Percentiles rank a stretch among this genome's conserved stretches.
These are phyloP conservation scores for Linaria vulgaris DNA, from an alignment of 257 asterid species.

Conservation along the genomic window DNA sequence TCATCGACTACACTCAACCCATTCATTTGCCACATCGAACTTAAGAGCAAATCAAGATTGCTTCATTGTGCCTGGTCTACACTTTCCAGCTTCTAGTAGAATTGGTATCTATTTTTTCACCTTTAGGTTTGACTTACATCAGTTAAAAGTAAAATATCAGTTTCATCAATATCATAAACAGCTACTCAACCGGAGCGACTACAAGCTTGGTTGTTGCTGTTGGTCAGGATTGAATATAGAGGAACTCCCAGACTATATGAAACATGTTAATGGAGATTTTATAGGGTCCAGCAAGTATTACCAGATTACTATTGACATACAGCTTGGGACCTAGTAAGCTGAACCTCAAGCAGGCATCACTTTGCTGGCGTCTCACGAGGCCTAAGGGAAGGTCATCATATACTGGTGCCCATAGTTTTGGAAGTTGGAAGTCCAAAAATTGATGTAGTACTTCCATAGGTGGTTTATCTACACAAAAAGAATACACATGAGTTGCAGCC, in stretches of 20 bases:
- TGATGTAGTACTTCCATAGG: constrained; percentile 43
- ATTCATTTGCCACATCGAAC: too few species aligned
- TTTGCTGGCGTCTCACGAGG: constrained; percentile 32
- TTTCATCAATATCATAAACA: too few species aligned
- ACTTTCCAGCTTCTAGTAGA: too few species aligned
- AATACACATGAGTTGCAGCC: background rate
- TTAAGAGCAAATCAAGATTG: too few species aligned
- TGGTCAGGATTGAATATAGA: too few species aligned
- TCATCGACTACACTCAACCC: too few species aligned
- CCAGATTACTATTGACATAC: constrained; percentile 40
- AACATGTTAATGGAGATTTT: background rate
- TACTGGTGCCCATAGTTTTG: constrained; percentile 48
- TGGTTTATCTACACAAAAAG: constrained; percentile 43
- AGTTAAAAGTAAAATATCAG: too few species aligned
- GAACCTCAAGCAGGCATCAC: constrained; percentile 39
- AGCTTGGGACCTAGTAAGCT: constrained; percentile 49
- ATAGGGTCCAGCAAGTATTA: constrained; percentile 10
- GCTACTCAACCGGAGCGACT: too few species aligned
- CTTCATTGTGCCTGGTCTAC: too few species aligned
- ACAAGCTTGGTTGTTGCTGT: too few species aligned
- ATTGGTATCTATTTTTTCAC: too few species aligned
- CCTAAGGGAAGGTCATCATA: constrained; percentile 38
- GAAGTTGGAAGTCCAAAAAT: constrained; percentile 44
- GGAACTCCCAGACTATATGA: background rate
- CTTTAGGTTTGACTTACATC: too few species aligned